Conservation (phyloP, 2,329 filamentous ascomycete species). For the Aspergillus vadensis region DNA sequence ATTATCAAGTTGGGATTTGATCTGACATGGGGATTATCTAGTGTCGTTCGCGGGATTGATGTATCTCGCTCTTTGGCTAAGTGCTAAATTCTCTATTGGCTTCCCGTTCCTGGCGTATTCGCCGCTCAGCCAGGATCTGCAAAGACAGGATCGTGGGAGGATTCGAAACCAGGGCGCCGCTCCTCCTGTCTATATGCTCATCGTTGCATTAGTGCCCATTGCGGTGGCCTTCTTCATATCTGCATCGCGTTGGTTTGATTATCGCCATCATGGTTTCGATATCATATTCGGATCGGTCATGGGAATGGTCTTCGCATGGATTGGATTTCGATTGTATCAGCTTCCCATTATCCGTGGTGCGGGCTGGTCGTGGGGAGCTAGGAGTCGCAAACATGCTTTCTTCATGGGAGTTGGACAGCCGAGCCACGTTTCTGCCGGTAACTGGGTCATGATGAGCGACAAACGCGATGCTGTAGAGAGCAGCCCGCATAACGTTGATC, state of each 20-base stretch:
- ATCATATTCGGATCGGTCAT: slow-evolving; percentile 83
- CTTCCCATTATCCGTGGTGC: slow-evolving; percentile 75
- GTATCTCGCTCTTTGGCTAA: slow-evolving; percentile 85
- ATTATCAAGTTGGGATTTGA: not conserved
- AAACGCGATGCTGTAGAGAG: slow-evolving; percentile 1
- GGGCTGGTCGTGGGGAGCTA: slow-evolving; percentile 86
- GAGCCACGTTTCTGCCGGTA: slow-evolving; percentile 33
- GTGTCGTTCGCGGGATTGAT: slow-evolving; percentile 76
- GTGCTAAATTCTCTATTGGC: slow-evolving; percentile 56
- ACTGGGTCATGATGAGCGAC: slow-evolving; percentile 27
- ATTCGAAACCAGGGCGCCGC: slow-evolving; percentile 75
- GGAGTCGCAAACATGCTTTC: slow-evolving; percentile 72
- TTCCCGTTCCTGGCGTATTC: slow-evolving; percentile 45
- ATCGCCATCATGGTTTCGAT: slow-evolving; percentile 89
- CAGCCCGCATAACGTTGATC: slow-evolving; percentile 16
- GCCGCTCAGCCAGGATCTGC: slow-evolving; percentile 28
- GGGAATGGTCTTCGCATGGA: slow-evolving; percentile 69
- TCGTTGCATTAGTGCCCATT: slow-evolving; percentile 70
- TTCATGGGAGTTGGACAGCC: slow-evolving; percentile 37
- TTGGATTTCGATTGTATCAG: slow-evolving; percentile 84
- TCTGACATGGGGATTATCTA: slow-evolving; percentile 26
- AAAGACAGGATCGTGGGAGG: slow-evolving; percentile 39
- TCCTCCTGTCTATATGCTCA: slow-evolving; percentile 76
- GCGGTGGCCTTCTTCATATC: slow-evolving; percentile 77
- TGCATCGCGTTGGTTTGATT: slow-evolving; percentile 85